Evolutionary conservation across 2,329 filamentous ascomycete genomes (phyloP).

Genomic region (Aspergillus sp.): DNA sequence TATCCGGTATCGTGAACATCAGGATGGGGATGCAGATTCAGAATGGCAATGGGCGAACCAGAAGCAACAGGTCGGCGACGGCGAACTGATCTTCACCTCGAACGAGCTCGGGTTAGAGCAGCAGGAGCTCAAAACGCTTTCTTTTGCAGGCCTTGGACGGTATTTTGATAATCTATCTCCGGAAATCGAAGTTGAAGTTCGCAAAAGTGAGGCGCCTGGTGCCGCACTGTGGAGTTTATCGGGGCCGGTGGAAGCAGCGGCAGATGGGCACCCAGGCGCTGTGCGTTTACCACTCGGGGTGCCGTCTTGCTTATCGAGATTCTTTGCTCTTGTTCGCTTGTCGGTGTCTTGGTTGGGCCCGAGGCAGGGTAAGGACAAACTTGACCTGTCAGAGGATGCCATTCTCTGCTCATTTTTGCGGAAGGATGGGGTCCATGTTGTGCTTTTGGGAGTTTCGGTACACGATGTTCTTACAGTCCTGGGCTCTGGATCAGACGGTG

Average conservation of each 20-base stretch:
- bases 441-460: slow-evolving; percentile 73
- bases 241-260: slow-evolving; percentile 56
- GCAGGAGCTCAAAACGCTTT: slow-evolving; percentile 6
- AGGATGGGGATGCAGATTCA: slow-evolving; percentile 27
- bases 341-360: slow-evolving; percentile 86
- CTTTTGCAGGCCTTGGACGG: slow-evolving; percentile 22
- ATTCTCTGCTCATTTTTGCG: slow-evolving; percentile 77
- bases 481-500: slow-evolving; percentile 62
- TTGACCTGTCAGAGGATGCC: slow-evolving; percentile 73
- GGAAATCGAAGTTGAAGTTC: slow-evolving; percentile 34
- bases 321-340: slow-evolving; percentile 77
- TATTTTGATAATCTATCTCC: slow-evolving; percentile 37
- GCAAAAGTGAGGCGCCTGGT: slow-evolving; percentile 42
- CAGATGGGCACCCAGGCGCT: slow-evolving; percentile 56
- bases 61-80: slow-evolving; percentile 38
- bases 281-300: slow-evolving; percentile 60
- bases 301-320: slow-evolving; percentile 66
- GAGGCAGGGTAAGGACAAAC: slow-evolving; percentile 70
- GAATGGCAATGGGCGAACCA: slow-evolving; percentile 49
- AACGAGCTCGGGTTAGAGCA: neutral
- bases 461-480: slow-evolving; percentile 70
- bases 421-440: slow-evolving; percentile 69
- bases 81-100: slow-evolving; percentile 40
- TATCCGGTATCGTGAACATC: slow-evolving; percentile 41
- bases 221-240: slow-evolving; percentile 51